Evolutionary conservation across 208 protist genomes (phyloP).

Genomic region (Cochliopodium minus): DNA sequence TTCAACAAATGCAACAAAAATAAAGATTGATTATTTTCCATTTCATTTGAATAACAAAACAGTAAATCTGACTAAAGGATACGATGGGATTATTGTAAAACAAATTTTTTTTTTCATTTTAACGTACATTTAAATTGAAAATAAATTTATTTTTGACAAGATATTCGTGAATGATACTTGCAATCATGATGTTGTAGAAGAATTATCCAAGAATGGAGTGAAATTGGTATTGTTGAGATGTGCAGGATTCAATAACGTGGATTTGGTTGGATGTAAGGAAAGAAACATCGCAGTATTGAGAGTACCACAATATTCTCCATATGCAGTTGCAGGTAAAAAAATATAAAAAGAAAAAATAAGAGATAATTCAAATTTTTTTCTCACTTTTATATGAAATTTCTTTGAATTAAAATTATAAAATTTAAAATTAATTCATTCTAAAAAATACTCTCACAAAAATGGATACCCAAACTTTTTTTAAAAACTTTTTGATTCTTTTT

Average conservation of each 20-base stretch:
- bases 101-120: no score
- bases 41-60: background rate
- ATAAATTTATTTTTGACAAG: no score
- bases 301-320: background rate
- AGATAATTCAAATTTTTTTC: no score
- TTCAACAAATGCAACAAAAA: background rate
- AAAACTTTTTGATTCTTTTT: no score
- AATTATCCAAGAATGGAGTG: background rate
- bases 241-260: constrained; percentile 11
- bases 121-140: no score
- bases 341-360: no score
- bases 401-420: no score
- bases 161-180: background rate
- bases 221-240: background rate
- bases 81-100: background rate
- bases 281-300: background rate
- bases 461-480: no score
- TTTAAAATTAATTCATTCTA: no score
- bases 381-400: no score
- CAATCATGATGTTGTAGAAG: background rate
- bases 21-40: background rate
- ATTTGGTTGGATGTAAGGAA: background rate
- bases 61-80: background rate
- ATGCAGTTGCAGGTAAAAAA: background rate
- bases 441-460: no score